Base-by-base conservation (phyloP, 805 yeast species). In the Wickerhamomyces queroliae region DNA sequence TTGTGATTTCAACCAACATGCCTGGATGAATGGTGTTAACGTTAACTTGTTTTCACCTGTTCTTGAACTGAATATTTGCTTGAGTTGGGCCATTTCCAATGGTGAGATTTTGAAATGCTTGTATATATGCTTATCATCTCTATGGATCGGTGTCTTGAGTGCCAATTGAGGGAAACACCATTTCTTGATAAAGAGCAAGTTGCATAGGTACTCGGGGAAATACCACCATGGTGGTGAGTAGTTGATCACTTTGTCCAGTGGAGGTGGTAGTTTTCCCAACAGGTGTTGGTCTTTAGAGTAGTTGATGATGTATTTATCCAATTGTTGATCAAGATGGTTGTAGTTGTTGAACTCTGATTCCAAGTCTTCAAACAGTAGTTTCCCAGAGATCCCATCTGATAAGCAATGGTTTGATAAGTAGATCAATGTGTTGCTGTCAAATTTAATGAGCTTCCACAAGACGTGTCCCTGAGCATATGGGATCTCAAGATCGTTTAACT, bases 341-440 rank as follows among this genome's bases (percentile, higher is more conserved):
- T 21, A n/a, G 4, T 18, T 12, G 29, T 46, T 46, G 18, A 47
- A 27, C 18, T 38, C 29, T 3, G n/a, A 12, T 16, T 36, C 35
- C 11, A 52, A 26, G 28, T 47, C 49, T 18, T 41, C 40, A 15
- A 45, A 18, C 11, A 50, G 36, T 33, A 42, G 27, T 33, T 40
- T 47, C 4, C 44, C 52, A 27, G 44, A 34, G 2, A 42, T 36
- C 10, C 53, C 56, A 35, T 52, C 56, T 9, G 53, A 39, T 10
- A 50, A 31, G 33, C 43, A 44, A 33, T 52, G 56, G 33, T 49
- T 50, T 10, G 50, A 40, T n/a, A 52, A 21, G 32, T 38, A 43
- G 1, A 34, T 45, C 15, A 52, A 7, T 1, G 56, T 52, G 11
- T 35, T 3, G 13, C 42, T 45, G 23, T 50, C 46, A 16, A 52